Percentiles rank a stretch among this genome's conserved stretches.
phyloP scores from a whole-genome alignment of 331 rosid genomes.

The Erythrophleum ivorense region DNA sequence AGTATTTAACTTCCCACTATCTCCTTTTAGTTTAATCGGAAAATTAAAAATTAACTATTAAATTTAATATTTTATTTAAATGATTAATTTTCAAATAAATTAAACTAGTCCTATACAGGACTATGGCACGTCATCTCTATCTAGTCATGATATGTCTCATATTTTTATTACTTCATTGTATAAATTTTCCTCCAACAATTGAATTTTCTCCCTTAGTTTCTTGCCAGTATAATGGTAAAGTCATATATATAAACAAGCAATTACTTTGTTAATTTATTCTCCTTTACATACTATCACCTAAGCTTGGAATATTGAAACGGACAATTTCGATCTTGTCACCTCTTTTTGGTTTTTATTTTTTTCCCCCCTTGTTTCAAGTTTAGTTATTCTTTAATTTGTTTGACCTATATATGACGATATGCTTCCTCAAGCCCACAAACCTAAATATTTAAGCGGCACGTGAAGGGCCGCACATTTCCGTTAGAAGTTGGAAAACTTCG shows the following conservation, averaged over 20 bases:
- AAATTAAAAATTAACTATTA: no score
- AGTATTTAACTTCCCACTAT: no score
- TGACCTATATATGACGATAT: background rate
- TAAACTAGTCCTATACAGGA: background rate
- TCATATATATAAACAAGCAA: no score
- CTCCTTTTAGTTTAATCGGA: no score
- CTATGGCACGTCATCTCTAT: background rate
- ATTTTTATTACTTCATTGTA: background rate
- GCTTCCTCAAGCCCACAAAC: background rate
- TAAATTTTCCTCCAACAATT: background rate
- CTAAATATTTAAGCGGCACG: conserved; percentile 24
- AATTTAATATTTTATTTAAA: no score
- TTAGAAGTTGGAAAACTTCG: background rate
- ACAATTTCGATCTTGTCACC: no score
- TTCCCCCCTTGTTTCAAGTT: background rate
- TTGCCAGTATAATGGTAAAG: no score
- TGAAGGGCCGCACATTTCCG: background rate
- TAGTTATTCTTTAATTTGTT: conserved; percentile 7
- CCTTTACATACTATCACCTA: no score
- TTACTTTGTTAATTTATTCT: no score
- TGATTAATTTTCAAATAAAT: no score
- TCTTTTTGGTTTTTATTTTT: background rate
- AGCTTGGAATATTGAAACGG: no score
- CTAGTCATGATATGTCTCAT: conserved; percentile 5
- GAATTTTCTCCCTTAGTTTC: no score